Conservation (phyloP, 768 basidiomycete genomes). For the Paxillus involutus region DNA sequence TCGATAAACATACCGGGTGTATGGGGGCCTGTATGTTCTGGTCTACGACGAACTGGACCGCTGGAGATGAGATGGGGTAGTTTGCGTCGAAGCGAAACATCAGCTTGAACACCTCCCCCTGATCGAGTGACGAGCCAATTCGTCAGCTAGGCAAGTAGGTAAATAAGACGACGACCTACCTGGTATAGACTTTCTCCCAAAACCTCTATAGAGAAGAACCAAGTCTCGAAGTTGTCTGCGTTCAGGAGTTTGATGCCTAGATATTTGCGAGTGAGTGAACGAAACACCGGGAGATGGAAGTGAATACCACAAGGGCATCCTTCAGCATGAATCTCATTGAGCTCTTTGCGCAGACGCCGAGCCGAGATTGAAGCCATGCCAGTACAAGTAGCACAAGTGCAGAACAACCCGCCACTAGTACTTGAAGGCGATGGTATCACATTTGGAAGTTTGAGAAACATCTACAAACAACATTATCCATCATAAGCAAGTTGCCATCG, state of each 20-base stretch:
- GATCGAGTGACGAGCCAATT: background rate
- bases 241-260: conserved; percentile 71
- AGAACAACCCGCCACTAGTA: background rate
- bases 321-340: conserved; percentile 62
- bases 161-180: conserved; percentile 36
- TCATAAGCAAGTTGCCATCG: conserved; percentile 26
- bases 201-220: conserved; percentile 79
- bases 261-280: conserved; percentile 1
- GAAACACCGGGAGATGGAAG: background rate
- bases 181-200: conserved; percentile 81
- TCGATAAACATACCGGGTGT: conserved; percentile 62
- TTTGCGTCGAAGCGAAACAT: conserved; percentile 80
- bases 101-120: conserved; percentile 78
- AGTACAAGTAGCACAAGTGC: conserved; percentile 14
- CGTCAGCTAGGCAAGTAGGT: background rate
- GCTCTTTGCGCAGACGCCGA: conserved; percentile 69
- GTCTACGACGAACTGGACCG: conserved; percentile 80
- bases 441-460: conserved; percentile 30
- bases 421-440: conserved; percentile 3
- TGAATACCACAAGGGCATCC: conserved; percentile 64
- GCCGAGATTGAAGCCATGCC: conserved; percentile 63
- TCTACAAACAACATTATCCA: conserved; percentile 32
- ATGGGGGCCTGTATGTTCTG: conserved; percentile 65
- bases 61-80: conserved; percentile 87
- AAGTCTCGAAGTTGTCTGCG: conserved; percentile 76